Conservation (phyloP, 345 rosid species). For the Lepidium aucheri region DNA sequence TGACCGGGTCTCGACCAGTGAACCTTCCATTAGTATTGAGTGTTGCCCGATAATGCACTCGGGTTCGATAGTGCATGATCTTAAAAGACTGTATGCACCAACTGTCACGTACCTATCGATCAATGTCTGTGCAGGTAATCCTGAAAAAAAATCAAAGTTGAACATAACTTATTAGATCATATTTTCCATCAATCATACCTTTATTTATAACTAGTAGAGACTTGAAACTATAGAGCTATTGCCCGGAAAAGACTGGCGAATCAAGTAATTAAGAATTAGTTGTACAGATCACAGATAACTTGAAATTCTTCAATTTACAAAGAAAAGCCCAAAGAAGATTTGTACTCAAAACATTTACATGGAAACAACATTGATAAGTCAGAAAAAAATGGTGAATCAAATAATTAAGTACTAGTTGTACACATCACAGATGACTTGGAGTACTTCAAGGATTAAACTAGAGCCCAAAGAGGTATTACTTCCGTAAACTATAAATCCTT, state of each 20-base stretch:
- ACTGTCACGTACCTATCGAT: slow-evolving; percentile 87
- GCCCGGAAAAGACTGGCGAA: not conserved
- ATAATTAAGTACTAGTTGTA: not conserved
- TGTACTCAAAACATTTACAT: not conserved
- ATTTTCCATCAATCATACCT: not conserved
- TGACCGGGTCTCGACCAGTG: slow-evolving; percentile 80
- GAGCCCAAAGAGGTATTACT: too few relatives aligned
- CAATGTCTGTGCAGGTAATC: slow-evolving; percentile 85
- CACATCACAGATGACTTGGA: not conserved
- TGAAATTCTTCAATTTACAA: not conserved
- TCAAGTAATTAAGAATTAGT: not conserved
- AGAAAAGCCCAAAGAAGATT: not conserved
- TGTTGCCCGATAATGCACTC: slow-evolving; percentile 97
- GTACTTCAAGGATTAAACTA: not conserved
- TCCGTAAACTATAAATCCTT: not conserved
- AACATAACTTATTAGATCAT: not conserved
- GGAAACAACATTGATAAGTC: not conserved
- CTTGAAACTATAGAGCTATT: not conserved
- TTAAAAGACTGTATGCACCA: slow-evolving; percentile 78
- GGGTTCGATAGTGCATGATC: slow-evolving; percentile 95
- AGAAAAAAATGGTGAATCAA: not conserved
- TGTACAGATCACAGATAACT: not conserved
- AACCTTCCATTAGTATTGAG: slow-evolving; percentile 97
- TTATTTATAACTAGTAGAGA: not conserved
- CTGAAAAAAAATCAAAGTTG: slow-evolving; percentile 32